phyloP scores from a whole-genome alignment of 441 rosid species.

The Bocquillonia castaneifolia region DNA sequence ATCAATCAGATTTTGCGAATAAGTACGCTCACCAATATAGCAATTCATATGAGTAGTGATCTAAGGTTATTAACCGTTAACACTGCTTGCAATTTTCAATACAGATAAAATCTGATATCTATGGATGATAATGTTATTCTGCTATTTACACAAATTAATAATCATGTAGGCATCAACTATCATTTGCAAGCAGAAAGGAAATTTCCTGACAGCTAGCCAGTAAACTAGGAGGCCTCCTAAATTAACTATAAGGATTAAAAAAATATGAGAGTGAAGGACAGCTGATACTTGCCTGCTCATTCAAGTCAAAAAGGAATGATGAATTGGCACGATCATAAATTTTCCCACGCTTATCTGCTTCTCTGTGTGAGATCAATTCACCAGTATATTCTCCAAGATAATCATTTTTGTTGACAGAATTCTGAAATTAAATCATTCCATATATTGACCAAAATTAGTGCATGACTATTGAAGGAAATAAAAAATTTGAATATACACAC shows the following conservation, averaged over 20 bases:
- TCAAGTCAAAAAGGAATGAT: slow-evolving; percentile 80
- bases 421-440: slow-evolving; percentile 40
- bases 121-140: not conserved
- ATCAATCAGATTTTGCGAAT: not conserved
- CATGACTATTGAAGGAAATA: not conserved
- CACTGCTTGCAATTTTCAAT: not conserved
- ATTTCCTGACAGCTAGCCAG: not conserved
- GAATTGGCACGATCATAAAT: slow-evolving; percentile 60
- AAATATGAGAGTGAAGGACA: not conserved
- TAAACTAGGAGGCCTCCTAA: not conserved
- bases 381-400: slow-evolving; percentile 95
- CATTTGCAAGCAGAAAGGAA: slow-evolving; percentile 29
- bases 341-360: slow-evolving; percentile 85
- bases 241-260: too few species aligned
- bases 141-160: not conserved
- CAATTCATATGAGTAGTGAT: not conserved
- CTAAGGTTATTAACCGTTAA: not conserved
- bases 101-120: not conserved
- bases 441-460: slow-evolving; percentile 16
- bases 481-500: not conserved
- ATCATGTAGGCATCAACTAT: slow-evolving; percentile 8
- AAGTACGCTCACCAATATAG: not conserved
- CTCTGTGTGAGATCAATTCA: slow-evolving; percentile 68
- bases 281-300: slow-evolving; percentile 65
- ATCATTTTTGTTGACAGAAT: slow-evolving; percentile 63